These are phyloP conservation scores for Ophiosphaerella narmari DNA, from an alignment of 2,329 filamentous ascomycete genomes.

Conservation along the genomic window DNA sequence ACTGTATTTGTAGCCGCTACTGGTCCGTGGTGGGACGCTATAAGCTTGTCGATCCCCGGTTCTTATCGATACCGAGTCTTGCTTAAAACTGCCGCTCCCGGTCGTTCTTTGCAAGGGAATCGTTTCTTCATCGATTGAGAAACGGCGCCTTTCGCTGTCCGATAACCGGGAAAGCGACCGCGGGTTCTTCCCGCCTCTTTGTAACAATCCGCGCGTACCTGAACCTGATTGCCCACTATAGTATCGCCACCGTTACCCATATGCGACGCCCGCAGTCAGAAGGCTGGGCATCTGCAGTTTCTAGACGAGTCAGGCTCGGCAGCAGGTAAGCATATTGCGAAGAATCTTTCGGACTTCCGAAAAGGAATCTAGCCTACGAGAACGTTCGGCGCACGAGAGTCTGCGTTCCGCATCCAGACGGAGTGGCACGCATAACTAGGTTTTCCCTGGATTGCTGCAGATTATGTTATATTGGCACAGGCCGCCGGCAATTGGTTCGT, in stretches of 20 bases:
- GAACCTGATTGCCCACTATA: background rate
- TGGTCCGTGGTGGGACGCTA: too few relatives aligned
- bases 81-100: too few relatives aligned
- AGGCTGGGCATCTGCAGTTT: conserved; percentile 1
- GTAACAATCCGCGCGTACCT: too few relatives aligned
- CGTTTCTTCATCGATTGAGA: too few relatives aligned
- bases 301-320: background rate
- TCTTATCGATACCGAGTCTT: too few relatives aligned
- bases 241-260: background rate
- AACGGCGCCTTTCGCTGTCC: too few relatives aligned
- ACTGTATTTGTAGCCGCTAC: too few relatives aligned
- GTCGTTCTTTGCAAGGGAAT: too few relatives aligned
- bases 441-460: conserved; percentile 2
- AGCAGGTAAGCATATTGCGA: background rate
- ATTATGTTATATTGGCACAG: conserved; percentile 3
- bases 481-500: conserved; percentile 14
- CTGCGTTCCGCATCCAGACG: background rate
- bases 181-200: too few relatives aligned
- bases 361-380: background rate
- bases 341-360: background rate
- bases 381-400: background rate
- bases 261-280: conserved; percentile 1
- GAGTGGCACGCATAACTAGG: conserved; percentile 3
- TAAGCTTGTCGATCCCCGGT: too few relatives aligned
- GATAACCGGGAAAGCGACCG: too few relatives aligned